Conservation (phyloP, 139 green algal genomes). For the Astrephomene gubernaculifera region DNA sequence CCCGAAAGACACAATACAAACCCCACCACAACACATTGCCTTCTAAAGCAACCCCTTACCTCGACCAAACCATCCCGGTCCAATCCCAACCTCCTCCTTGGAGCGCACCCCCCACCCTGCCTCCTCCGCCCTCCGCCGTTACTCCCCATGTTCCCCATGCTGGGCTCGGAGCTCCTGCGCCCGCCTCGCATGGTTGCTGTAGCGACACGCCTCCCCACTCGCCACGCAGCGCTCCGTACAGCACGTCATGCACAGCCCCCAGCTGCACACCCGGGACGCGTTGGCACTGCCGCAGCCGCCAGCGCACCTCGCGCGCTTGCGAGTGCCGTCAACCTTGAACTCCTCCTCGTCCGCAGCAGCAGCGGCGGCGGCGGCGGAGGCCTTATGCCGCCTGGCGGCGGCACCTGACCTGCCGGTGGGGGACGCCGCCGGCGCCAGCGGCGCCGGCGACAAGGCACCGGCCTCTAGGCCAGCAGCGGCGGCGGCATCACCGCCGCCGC, state of each 20-base stretch:
- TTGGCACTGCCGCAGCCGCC: slow-evolving; percentile 28
- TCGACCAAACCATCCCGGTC: too few relatives aligned
- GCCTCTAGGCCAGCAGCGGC: background rate
- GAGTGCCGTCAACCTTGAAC: background rate
- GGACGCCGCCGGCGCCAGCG: background rate
- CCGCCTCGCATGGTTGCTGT: slow-evolving; percentile 40
- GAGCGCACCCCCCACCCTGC: too few relatives aligned
- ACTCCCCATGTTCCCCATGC: too few relatives aligned
- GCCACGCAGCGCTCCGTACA: background rate
- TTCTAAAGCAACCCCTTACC: too few relatives aligned
- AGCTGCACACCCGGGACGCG: slow-evolving; percentile 12
- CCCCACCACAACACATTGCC: too few relatives aligned
- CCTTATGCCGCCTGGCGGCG: background rate
- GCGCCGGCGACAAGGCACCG: background rate
- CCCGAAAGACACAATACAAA: too few relatives aligned
- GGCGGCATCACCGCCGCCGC: background rate
- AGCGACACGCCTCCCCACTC: slow-evolving; percentile 19
- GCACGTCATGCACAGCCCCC: slow-evolving; percentile 23
- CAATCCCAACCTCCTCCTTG: too few relatives aligned
- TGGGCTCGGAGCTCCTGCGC: background rate
- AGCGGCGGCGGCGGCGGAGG: background rate
- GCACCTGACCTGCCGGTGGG: too few relatives aligned
- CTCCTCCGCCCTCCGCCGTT: too few relatives aligned
- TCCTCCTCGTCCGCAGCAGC: background rate
- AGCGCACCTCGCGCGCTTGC: slow-evolving; percentile 22